phyloP scores from a whole-genome alignment of 2,329 filamentous ascomycete species.

The Cercospora sp. region DNA sequence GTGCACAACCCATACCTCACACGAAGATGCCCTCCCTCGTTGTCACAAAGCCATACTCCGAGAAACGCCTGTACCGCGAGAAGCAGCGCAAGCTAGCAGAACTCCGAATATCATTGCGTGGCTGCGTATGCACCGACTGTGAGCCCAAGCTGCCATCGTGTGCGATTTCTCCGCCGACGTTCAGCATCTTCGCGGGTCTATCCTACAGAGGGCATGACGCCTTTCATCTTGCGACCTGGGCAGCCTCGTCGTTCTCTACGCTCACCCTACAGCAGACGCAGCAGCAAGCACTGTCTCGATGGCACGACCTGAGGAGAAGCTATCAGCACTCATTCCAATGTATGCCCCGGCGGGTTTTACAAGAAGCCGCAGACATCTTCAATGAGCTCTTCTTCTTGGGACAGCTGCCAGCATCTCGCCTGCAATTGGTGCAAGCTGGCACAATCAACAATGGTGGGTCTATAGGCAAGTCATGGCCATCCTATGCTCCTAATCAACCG shows the following conservation, averaged over 20 bases:
- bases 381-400: constrained; percentile 21
- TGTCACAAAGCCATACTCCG: neutral
- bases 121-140: constrained; percentile 14
- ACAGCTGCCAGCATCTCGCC: constrained; percentile 16
- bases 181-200: constrained; percentile 5
- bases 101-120: constrained; percentile 1
- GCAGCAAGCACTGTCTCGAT: neutral
- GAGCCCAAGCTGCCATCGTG: neutral
- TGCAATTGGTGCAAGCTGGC: constrained; percentile 2
- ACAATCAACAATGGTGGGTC: constrained; percentile 16
- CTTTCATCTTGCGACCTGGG: constrained; percentile 13
- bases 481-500: neutral
- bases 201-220: constrained; percentile 10
- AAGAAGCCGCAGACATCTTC: constrained; percentile 14
- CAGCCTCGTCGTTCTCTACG: constrained; percentile 4
- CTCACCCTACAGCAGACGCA: constrained; percentile 1
- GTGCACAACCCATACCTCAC: neutral
- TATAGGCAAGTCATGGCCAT: constrained; percentile 16
- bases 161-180: neutral
- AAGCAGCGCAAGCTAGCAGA: neutral
- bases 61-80: neutral
- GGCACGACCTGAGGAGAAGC: constrained; percentile 1
- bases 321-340: neutral
- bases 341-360: neutral
- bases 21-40: neutral